These are phyloP conservation scores for Tolypocladium sp. DNA, from an alignment of 2,329 filamentous ascomycete genomes.

Conservation along the genomic window DNA sequence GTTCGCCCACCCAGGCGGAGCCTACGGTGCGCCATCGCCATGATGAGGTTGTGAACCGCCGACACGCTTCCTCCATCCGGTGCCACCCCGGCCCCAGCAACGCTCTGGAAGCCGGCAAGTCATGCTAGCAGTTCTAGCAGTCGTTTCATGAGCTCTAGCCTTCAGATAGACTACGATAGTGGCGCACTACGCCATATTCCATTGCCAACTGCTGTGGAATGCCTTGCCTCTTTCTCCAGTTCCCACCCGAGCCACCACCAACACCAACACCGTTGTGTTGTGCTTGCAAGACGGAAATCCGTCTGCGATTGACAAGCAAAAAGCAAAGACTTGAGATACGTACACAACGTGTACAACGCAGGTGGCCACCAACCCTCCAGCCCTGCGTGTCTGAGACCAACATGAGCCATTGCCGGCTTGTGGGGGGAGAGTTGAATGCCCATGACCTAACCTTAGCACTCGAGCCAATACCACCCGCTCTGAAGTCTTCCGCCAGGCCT, in stretches of 20 bases:
- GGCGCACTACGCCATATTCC: not conserved
- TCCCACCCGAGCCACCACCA: not conserved
- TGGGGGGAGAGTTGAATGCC: not conserved
- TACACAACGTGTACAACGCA: not conserved
- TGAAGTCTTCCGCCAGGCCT: not conserved
- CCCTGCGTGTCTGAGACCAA: slow-evolving; percentile 1
- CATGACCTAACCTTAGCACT: not conserved
- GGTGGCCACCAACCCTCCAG: not conserved
- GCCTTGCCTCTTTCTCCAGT: not conserved
- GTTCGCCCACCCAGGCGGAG: not conserved
- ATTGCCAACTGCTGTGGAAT: not conserved
- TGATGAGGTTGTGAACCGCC: not conserved
- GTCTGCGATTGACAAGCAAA: not conserved
- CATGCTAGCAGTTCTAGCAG: not conserved
- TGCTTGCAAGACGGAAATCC: not conserved
- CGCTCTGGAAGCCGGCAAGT: not conserved
- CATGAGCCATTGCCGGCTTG: not conserved
- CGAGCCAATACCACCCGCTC: not conserved
- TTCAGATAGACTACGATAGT: not conserved
- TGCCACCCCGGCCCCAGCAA: not conserved
- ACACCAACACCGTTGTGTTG: too few relatives aligned
- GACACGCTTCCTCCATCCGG: not conserved
- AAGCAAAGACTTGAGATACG: not conserved
- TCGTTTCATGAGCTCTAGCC: not conserved
- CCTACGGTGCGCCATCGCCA: not conserved